Evolutionary conservation across 2,329 filamentous ascomycete species (phyloP).

Genomic region (Penicillium digitatum): DNA sequence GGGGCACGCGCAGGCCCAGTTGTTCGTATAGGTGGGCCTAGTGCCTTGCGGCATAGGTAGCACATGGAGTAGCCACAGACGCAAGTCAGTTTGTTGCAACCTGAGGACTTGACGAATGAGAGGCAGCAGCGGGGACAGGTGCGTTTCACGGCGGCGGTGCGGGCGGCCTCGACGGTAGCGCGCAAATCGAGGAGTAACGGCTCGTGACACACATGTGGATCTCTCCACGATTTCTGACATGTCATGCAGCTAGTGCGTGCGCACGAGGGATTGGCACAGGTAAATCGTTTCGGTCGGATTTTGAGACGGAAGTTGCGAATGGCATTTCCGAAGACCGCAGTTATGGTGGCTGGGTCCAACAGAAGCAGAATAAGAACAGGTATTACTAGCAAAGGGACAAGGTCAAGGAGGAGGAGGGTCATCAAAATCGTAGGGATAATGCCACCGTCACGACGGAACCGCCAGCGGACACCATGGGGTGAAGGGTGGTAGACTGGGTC

Average conservation of each 20-base stretch:
- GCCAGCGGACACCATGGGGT: conserved; percentile 52
- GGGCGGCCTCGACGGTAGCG: conserved; percentile 85
- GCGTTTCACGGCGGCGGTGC: conserved; percentile 89
- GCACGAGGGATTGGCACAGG: conserved; percentile 68
- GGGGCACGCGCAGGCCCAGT: neutral
- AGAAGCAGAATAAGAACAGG: conserved; percentile 56
- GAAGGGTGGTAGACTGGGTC: conserved; percentile 68
- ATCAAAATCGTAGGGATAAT: conserved; percentile 51
- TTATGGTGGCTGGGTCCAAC: conserved; percentile 50
- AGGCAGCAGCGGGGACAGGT: conserved; percentile 89
- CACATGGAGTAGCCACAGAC: conserved; percentile 98
- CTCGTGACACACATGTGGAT: conserved; percentile 88
- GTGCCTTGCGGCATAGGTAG: conserved; percentile 82
- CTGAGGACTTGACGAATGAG: conserved; percentile 85
- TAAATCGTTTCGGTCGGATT: conserved; percentile 70
- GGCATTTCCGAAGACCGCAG: conserved; percentile 55
- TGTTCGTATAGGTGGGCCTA: conserved; percentile 29
- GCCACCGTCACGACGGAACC: conserved; percentile 54
- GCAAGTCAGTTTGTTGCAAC: conserved; percentile 96
- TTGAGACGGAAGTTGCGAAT: conserved; percentile 65
- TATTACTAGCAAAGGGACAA: conserved; percentile 47
- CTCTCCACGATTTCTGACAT: conserved; percentile 77
- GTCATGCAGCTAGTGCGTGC: conserved; percentile 69
- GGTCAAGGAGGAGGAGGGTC: conserved; percentile 40
- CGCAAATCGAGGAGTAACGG: conserved; percentile 75